phyloP scores from a whole-genome alignment of 257 asterid genomes.

The Solanum sitiens region DNA sequence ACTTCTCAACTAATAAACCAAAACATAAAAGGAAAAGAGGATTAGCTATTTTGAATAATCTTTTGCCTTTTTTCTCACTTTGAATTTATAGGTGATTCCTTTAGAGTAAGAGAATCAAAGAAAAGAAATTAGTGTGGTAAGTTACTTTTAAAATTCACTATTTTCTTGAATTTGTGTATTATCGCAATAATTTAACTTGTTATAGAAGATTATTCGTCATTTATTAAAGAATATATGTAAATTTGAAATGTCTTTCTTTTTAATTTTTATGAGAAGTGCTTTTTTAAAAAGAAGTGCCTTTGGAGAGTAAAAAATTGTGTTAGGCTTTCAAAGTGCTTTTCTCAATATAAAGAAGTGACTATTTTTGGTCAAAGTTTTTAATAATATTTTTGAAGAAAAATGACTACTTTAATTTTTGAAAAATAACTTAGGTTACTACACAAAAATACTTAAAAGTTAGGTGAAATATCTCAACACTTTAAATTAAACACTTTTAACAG shows the following conservation, averaged over 20 bases:
- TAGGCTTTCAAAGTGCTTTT: background rate
- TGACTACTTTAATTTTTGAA: background rate
- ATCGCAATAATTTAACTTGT: background rate
- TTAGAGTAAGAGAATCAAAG: background rate
- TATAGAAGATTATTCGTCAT: background rate
- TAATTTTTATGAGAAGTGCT: background rate
- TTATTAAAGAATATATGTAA: background rate
- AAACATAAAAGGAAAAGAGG: background rate
- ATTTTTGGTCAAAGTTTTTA: background rate
- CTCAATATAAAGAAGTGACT: background rate
- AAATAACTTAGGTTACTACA: background rate
- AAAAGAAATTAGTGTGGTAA: background rate
- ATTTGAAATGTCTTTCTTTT: background rate
- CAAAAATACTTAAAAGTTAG: background rate
- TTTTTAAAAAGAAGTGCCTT: background rate
- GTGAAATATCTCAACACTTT: background rate
- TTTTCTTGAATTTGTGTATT: background rate
- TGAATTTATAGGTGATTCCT: background rate
- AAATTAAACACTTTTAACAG: background rate
- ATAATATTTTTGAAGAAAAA: background rate
- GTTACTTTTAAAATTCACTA: background rate
- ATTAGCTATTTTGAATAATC: background rate
- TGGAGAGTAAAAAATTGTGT: background rate
- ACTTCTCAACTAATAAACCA: background rate
- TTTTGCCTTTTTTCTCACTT: background rate